phyloP scores from a whole-genome alignment of 352 stramenopile genomes.

The Globisporangium splendens region DNA sequence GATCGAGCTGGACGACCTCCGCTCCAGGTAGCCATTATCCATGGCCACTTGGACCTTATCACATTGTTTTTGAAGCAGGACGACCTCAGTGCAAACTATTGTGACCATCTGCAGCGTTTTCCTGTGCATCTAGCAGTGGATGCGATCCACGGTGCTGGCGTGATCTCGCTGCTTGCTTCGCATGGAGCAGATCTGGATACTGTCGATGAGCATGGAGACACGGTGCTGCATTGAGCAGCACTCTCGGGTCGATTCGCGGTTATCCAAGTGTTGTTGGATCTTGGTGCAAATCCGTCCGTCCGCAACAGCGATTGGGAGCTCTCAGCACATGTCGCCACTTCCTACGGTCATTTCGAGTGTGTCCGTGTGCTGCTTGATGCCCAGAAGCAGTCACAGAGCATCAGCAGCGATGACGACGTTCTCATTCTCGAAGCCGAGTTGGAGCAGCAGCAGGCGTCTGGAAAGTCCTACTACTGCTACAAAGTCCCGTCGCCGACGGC shows the following conservation, averaged over 20 bases:
- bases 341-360: constrained; percentile 44
- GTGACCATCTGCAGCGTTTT: constrained; percentile 32
- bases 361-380: constrained; percentile 32
- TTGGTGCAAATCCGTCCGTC: constrained; percentile 40
- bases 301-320: constrained; percentile 64
- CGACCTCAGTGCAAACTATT: constrained; percentile 16
- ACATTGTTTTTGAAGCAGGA: constrained; percentile 24
- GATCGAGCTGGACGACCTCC: constrained; percentile 25
- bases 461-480: constrained; percentile 16
- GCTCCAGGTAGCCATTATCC: constrained; percentile 38
- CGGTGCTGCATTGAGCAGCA: constrained; percentile 61
- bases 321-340: constrained; percentile 41
- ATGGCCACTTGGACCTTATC: constrained; percentile 30
- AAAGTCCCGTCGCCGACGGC: constrained; percentile 20
- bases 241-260: constrained; percentile 39
- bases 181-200: constrained; percentile 40
- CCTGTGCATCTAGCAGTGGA: constrained; percentile 42
- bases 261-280: constrained; percentile 31
- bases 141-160: constrained; percentile 6
- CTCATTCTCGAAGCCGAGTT: constrained; percentile 27
- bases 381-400: constrained; percentile 8
- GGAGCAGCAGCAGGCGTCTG: constrained; percentile 29
- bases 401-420: not conserved
- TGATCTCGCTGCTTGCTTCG: constrained; percentile 26
- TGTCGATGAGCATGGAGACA: constrained; percentile 62